Conservation (phyloP, 352 stramenopile genomes). For the Phytophthora constricta region DNA sequence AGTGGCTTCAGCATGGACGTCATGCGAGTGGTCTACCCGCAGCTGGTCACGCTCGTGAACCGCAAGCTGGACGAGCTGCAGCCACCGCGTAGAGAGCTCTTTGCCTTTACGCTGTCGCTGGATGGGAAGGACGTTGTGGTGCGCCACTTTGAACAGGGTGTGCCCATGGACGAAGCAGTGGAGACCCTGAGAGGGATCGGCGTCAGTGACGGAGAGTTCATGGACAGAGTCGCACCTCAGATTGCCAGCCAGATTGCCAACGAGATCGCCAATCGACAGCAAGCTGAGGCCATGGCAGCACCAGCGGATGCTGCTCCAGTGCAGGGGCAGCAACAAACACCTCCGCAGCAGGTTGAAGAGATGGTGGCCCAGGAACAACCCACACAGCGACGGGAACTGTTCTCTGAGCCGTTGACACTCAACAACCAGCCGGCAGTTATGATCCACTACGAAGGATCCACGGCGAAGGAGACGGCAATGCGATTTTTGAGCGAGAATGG, state of each 20-base stretch:
- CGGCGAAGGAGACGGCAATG: slow-evolving; percentile 60
- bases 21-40: slow-evolving; percentile 68
- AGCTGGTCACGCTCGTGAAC: slow-evolving; percentile 65
- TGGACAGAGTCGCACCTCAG: slow-evolving; percentile 62
- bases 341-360: slow-evolving; percentile 15
- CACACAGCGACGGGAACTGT: slow-evolving; percentile 51
- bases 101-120: slow-evolving; percentile 64
- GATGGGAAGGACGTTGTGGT: slow-evolving; percentile 53
- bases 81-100: slow-evolving; percentile 56
- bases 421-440: slow-evolving; percentile 55
- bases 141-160: slow-evolving; percentile 73
- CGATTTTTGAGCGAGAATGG: slow-evolving; percentile 69
- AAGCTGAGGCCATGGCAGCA: background rate
- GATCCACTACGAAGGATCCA: slow-evolving; percentile 70
- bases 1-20: slow-evolving; percentile 64
- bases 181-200: slow-evolving; percentile 53
- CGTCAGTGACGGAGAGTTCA: slow-evolving; percentile 52
- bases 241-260: slow-evolving; percentile 66
- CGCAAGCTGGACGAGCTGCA: slow-evolving; percentile 65
- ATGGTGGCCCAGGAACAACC: slow-evolving; percentile 18
- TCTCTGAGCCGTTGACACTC: slow-evolving; percentile 71
- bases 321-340: slow-evolving; percentile 4
- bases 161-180: slow-evolving; percentile 63
- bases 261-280: slow-evolving; percentile 44
- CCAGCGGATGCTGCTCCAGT: background rate